A percentile compares a stretch with the other conserved stretches of the same genome.
phyloP scores from a whole-genome alignment of 768 basidiomycete genomes.

The Gelatoporia subvermispora region DNA sequence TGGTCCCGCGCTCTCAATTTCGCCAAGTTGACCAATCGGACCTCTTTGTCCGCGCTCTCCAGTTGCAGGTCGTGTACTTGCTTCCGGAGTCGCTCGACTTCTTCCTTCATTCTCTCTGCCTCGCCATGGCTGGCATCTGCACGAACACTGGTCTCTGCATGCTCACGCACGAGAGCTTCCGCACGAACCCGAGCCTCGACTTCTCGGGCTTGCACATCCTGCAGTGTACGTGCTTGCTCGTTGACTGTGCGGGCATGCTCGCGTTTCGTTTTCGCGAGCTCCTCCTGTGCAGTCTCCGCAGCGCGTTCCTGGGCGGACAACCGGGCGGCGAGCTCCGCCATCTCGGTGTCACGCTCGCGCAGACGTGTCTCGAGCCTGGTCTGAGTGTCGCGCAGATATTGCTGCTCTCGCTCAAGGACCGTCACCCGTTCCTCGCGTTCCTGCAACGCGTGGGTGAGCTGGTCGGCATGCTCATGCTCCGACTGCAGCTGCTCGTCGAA shows the following conservation, averaged over 20 bases:
- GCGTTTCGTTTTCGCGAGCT: conserved; percentile 48
- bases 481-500: conserved; percentile 49
- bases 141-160: conserved; percentile 51
- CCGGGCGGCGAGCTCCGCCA: conserved; percentile 42
- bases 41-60: conserved; percentile 81
- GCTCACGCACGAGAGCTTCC: conserved; percentile 46
- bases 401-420: conserved; percentile 50
- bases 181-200: conserved; percentile 41
- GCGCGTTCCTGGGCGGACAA: conserved; percentile 47
- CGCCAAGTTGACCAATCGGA: conserved; percentile 67
- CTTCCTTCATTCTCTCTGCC: conserved; percentile 48
- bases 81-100: conserved; percentile 52
- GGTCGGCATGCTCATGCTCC: conserved; percentile 47
- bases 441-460: conserved; percentile 43
- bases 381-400: conserved; percentile 48
- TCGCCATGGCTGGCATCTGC: conserved; percentile 36
- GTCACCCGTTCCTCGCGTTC: conserved; percentile 50
- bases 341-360: conserved; percentile 51
- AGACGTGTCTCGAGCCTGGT: conserved; percentile 53
- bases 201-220: conserved; percentile 43
- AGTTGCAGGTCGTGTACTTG: conserved; percentile 71
- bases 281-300: conserved; percentile 48
- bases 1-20: conserved; percentile 64
- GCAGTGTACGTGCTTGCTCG: conserved; percentile 42
- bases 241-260: conserved; percentile 48